Evolutionary conservation across 306 rosid species (phyloP).

Genomic region (Geum urbanum): DNA sequence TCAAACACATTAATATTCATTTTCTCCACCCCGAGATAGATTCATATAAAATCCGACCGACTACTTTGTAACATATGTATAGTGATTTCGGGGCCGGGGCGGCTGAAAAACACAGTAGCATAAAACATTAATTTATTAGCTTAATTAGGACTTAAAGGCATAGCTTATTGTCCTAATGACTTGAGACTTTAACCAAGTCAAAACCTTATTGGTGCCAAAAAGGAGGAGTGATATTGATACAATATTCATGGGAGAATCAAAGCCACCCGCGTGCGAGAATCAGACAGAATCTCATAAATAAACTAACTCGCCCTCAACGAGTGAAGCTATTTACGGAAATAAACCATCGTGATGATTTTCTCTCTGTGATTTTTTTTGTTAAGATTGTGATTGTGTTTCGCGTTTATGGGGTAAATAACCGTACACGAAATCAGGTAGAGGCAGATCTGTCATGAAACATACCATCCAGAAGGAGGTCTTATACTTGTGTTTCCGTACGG

Average conservation of each 20-base stretch:
- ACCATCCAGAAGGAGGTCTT: constrained; percentile 10
- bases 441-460: constrained; percentile 36
- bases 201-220: constrained; percentile 21
- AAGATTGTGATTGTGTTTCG: not conserved
- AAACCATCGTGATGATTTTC: constrained; percentile 14
- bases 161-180: not conserved
- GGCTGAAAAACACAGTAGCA: not conserved
- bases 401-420: constrained; percentile 1
- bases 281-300: constrained; percentile 8
- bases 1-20: not conserved
- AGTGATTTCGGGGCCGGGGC: not conserved
- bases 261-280: constrained; percentile 28
- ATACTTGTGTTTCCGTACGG: constrained; percentile 22
- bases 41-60: not conserved
- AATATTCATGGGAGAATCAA: constrained; percentile 16
- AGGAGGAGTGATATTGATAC: constrained; percentile 6
- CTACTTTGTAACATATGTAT: not conserved
- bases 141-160: not conserved
- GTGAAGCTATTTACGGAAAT: constrained; percentile 11
- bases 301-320: not conserved
- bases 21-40: not conserved
- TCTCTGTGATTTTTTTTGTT: too few species aligned
- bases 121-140: not conserved
- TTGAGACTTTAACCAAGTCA: not conserved
- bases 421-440: not conserved